These are phyloP conservation scores for Oldenlandia corymbosa DNA, from an alignment of 257 asterid genomes.

Conservation along the genomic window DNA sequence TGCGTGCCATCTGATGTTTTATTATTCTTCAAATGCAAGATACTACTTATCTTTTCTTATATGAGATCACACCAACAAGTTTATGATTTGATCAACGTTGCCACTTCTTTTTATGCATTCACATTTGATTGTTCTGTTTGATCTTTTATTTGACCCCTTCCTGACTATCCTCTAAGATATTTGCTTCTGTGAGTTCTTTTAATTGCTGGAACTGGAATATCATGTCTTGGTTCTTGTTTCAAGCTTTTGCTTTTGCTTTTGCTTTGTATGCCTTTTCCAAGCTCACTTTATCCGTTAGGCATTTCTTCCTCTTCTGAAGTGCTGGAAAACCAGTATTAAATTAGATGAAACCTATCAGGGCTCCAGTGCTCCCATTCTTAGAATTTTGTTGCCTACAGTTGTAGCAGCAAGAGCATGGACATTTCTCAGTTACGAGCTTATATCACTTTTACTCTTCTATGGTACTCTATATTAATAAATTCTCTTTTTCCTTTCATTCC, in stretches of 20 bases:
- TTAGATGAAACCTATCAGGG: constrained; percentile 13
- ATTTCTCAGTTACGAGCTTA: constrained; percentile 4
- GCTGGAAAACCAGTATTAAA: constrained; percentile 13
- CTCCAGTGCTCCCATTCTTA: constrained; percentile 24
- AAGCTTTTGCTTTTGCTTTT: background rate
- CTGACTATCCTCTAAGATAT: background rate
- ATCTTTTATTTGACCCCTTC: background rate
- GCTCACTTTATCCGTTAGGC: background rate
- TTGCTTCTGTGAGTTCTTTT: background rate
- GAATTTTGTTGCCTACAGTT: constrained; percentile 15
- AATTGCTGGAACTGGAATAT: background rate
- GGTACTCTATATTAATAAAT: constrained; percentile 12
- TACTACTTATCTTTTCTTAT: background rate
- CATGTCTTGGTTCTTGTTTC: background rate
- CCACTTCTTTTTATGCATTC: too few relatives aligned
- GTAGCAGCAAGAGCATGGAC: background rate
- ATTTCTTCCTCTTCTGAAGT: constrained; percentile 7
- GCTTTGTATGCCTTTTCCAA: background rate
- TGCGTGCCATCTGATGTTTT: background rate
- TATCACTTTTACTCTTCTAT: constrained; percentile 8
- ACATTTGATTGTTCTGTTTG: background rate
- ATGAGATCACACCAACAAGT: background rate
- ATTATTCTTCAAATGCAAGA: too few relatives aligned
- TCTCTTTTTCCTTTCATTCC: constrained; percentile 12
- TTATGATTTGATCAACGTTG: too few relatives aligned